Evolutionary conservation across 257 asterid genomes (phyloP), one percentile per base, ranked within the genome.

Genomic region (Forsythia suspensa): DNA sequence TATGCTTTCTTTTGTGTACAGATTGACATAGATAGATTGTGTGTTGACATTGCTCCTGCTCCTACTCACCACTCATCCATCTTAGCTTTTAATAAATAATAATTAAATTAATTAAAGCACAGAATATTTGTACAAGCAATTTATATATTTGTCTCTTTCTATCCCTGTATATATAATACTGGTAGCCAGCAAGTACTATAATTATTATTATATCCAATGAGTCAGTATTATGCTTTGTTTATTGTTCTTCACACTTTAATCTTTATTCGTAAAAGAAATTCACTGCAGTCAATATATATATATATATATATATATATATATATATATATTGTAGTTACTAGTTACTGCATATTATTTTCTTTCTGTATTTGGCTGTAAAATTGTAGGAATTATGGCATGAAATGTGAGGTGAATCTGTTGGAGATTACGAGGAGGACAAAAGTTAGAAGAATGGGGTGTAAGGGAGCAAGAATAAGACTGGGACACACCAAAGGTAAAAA

Each of bases 401-500:
- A 55, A 29, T 63, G 39, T 3, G 16, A 29, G 37, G 18, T 63
- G 70, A 63, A 55, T 55, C 57, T 6, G 67, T 59, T 59, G 67
- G 67, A 63, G 70, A 29, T 63, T 63, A 63, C 70, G 67, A 59
- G 67, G 67, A 59, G 70, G 70, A 29, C 39, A 21, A 24, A 29
- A 24, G 38, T 24, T 61, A 63, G 70, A 63, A 63, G 20, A 63
- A 63, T 63, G 70, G 70, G 70, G 38, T 21, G 37, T 63, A 24
- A 61, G 69, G 38, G 69, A 24, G 15, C 37, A 42, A 61, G 43
- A 61, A 12, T 75, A 57, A 63, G 42, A 71, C 66, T 68, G 77
- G 80, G 66, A 69, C 57, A 52, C 36, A 72, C 61, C 42, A 78
- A 59, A 51, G n/a, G 71, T 41, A 70, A 75, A 73, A 34, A 71